Percentiles rank a stretch among this genome's conserved stretches.
These are phyloP conservation scores for Pilaira anomala DNA, from an alignment of 192 early-diverging fungal genomes.

Conservation along the genomic window DNA sequence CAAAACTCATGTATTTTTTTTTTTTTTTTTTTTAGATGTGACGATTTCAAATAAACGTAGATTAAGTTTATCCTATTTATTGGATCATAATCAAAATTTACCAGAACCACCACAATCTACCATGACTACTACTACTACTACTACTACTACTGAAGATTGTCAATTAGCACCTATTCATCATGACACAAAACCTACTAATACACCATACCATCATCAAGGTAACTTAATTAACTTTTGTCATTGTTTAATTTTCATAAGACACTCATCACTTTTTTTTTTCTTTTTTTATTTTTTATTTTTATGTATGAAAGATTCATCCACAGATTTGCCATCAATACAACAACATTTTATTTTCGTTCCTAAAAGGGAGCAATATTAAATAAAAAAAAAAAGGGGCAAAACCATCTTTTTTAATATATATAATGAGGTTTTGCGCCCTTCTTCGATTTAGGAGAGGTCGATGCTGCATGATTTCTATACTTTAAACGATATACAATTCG, in stretches of 20 bases:
- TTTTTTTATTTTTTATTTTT: not conserved
- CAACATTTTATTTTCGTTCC: not conserved
- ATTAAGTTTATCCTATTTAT: slow-evolving; percentile 17
- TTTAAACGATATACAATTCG: too few species aligned
- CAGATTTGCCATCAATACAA: not conserved
- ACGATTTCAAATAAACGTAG: not conserved
- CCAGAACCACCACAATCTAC: too few species aligned
- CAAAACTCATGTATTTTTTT: not conserved
- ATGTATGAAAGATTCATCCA: not conserved
- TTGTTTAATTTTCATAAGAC: too few species aligned
- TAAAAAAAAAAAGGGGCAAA: not conserved
- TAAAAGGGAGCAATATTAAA: not conserved
- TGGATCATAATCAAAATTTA: slow-evolving; percentile 5
- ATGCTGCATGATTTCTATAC: too few species aligned
- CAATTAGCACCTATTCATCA: too few species aligned
- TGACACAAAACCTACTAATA: slow-evolving; percentile 1
- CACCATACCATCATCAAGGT: not conserved
- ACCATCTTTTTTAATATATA: not conserved
- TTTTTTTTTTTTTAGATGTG: not conserved
- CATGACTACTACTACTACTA: too few species aligned
- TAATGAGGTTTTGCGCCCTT: too few species aligned
- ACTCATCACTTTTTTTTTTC: not conserved
- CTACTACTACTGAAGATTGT: too few species aligned
- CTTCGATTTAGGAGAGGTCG: too few species aligned
- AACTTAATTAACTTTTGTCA: not conserved